Conservation (phyloP, 108 stramenopile species). For the Fistulifera pelliculosa region DNA sequence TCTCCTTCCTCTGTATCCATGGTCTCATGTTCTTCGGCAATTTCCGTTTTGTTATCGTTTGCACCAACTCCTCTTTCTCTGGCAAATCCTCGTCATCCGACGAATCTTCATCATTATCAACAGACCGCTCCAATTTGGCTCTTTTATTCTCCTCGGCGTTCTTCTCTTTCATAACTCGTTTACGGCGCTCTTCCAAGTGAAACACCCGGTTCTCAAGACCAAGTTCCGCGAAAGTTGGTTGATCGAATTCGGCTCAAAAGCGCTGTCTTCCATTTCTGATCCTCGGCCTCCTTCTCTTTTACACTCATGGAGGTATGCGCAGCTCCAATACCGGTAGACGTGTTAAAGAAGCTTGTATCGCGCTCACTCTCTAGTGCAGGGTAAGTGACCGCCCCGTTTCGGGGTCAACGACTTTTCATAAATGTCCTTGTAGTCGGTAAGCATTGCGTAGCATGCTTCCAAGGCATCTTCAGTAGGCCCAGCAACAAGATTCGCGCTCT, state of each 20-base stretch:
- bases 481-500: too few species aligned
- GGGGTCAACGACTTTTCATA: constrained; percentile 26
- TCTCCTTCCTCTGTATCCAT: background rate
- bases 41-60: constrained; percentile 6
- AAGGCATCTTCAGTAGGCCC: too few species aligned
- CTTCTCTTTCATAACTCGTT: constrained; percentile 12
- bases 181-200: constrained; percentile 45
- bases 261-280: constrained; percentile 52
- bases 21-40: background rate
- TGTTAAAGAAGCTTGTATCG: constrained; percentile 16
- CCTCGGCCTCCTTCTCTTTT: constrained; percentile 43
- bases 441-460: background rate
- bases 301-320: constrained; percentile 15
- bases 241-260: constrained; percentile 48
- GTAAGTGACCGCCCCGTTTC: constrained; percentile 14
- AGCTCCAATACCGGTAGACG: constrained; percentile 25
- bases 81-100: constrained; percentile 7
- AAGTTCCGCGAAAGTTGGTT: constrained; percentile 63
- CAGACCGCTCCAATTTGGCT: background rate
- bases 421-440: constrained; percentile 23
- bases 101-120: background rate
- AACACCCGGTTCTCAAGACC: constrained; percentile 53
- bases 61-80: constrained; percentile 12
- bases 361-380: constrained; percentile 6
- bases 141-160: background rate